Evolutionary conservation across 2,329 filamentous ascomycete species (phyloP).

Genomic region (Verticillium longisporum): DNA sequence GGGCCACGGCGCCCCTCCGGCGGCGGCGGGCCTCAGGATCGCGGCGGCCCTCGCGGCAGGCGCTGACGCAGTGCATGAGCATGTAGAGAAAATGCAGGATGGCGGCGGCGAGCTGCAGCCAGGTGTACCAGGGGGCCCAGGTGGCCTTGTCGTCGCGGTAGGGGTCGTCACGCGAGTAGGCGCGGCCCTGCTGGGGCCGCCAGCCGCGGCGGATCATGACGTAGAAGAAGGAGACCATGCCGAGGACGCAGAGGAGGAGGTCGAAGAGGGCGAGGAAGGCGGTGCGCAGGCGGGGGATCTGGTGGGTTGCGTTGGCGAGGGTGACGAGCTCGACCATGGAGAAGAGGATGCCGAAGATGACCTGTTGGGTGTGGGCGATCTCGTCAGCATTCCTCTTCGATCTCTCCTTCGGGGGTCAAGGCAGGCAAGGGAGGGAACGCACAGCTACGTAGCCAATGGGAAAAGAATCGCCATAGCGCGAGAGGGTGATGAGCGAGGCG

Average conservation of each 20-base stretch:
- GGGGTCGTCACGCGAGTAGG: conserved; percentile 7
- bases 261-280: conserved; percentile 11
- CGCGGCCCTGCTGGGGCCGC: conserved; percentile 3
- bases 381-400: too few relatives aligned
- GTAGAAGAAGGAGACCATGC: conserved; percentile 14
- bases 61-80: conserved; percentile 13
- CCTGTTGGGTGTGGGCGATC: too few relatives aligned
- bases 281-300: conserved; percentile 11
- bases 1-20: neutral
- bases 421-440: neutral
- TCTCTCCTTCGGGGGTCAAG: too few relatives aligned
- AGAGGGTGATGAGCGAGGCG: conserved; percentile 10
- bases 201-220: conserved; percentile 13
- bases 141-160: conserved; percentile 10
- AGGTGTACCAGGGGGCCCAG: conserved; percentile 14
- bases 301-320: conserved; percentile 12
- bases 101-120: conserved; percentile 14
- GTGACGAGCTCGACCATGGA: conserved; percentile 27
- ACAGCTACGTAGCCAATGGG: conserved; percentile 12
- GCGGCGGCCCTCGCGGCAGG: conserved; percentile 2
- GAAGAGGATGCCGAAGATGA: conserved; percentile 33
- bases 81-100: conserved; percentile 13
- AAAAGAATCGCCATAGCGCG: conserved; percentile 8
- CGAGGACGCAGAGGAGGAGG: conserved; percentile 12
- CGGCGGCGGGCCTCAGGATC: neutral